Evolutionary conservation across 208 protist genomes (phyloP).

Genomic region (Acanthamoeba polyphaga): DNA sequence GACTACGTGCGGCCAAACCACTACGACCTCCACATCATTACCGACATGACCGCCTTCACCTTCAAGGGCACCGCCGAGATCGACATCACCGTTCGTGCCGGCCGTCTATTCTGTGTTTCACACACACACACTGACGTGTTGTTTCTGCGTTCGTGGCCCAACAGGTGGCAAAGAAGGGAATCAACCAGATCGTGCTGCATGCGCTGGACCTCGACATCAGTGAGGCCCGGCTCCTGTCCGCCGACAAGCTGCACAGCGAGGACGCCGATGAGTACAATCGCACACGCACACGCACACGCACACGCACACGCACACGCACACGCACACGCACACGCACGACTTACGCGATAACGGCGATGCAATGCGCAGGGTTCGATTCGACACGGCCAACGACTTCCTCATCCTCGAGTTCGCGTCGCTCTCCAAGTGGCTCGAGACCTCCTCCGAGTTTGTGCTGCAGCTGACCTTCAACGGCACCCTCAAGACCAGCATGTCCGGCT

Average conservation of each 20-base stretch:
- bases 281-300: background rate
- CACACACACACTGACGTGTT: background rate
- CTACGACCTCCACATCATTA: slow-evolving; percentile 6
- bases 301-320: too few species aligned
- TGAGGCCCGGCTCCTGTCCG: slow-evolving; percentile 52
- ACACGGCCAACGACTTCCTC: background rate
- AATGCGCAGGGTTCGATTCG: background rate
- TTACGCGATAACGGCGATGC: too few species aligned
- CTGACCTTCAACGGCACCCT: slow-evolving; percentile 93
- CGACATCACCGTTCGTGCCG: background rate
- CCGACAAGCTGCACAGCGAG: slow-evolving; percentile 81
- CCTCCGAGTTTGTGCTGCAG: background rate
- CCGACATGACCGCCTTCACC: slow-evolving; percentile 5
- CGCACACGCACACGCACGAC: too few species aligned
- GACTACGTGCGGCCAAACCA: background rate
- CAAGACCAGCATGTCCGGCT: slow-evolving; percentile 93
- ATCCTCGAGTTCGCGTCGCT: slow-evolving; percentile 7
- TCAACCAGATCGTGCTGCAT: slow-evolving; percentile 79
- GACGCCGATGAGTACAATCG: slow-evolving; percentile 14
- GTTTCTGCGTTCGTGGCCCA: background rate
- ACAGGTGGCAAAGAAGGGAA: slow-evolving; percentile 31
- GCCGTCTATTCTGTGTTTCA: background rate
- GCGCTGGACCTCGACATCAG: slow-evolving; percentile 81
- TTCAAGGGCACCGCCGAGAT: background rate
- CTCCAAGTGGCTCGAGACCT: slow-evolving; percentile 15